A percentile compares a stretch with the other conserved stretches of the same genome.
These are phyloP conservation scores for Phytophthora aleatoria DNA, from an alignment of 352 stramenopile genomes.

Conservation along the genomic window DNA sequence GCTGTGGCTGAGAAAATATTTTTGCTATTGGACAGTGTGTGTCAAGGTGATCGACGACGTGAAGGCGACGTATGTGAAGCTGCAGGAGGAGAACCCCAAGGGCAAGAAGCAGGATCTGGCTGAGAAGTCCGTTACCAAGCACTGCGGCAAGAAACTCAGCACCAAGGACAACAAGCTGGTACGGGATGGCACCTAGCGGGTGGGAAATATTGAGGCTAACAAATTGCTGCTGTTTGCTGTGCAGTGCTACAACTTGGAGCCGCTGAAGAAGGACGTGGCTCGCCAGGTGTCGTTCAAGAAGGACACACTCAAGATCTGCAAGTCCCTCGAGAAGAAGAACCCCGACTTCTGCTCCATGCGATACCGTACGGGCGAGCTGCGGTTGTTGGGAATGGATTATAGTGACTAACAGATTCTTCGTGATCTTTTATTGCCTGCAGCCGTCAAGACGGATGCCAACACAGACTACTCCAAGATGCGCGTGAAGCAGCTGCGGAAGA, in stretches of 20 bases:
- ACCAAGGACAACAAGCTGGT: slow-evolving; percentile 93
- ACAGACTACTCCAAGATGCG: slow-evolving; percentile 95
- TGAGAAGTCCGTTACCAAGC: slow-evolving; percentile 85
- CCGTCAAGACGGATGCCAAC: slow-evolving; percentile 93
- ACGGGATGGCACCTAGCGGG: slow-evolving; percentile 5
- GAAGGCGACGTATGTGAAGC: slow-evolving; percentile 66
- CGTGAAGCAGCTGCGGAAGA: slow-evolving; percentile 96
- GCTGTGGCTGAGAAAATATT: not conserved
- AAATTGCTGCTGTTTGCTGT: slow-evolving; percentile 1
- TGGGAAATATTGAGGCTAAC: not conserved
- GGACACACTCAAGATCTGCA: slow-evolving; percentile 94
- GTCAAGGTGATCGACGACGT: slow-evolving; percentile 92
- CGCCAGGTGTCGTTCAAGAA: slow-evolving; percentile 93
- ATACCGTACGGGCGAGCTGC: slow-evolving; percentile 80
- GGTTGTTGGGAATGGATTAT: not conserved
- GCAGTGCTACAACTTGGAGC: slow-evolving; percentile 94
- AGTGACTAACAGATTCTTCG: slow-evolving; percentile 7
- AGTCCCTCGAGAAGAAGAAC: slow-evolving; percentile 94
- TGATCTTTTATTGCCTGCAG: slow-evolving; percentile 37
- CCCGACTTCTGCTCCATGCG: slow-evolving; percentile 94
- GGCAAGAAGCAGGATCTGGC: slow-evolving; percentile 77
- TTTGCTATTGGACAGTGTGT: slow-evolving; percentile 72
- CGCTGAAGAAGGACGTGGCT: slow-evolving; percentile 94
- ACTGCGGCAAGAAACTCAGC: slow-evolving; percentile 85
- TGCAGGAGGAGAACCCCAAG: slow-evolving; percentile 77